Percentiles rank a stretch among this genome's conserved stretches.
Conservation (phyloP, 78 protist species). For the Dictyostelium firmibasis region DNA sequence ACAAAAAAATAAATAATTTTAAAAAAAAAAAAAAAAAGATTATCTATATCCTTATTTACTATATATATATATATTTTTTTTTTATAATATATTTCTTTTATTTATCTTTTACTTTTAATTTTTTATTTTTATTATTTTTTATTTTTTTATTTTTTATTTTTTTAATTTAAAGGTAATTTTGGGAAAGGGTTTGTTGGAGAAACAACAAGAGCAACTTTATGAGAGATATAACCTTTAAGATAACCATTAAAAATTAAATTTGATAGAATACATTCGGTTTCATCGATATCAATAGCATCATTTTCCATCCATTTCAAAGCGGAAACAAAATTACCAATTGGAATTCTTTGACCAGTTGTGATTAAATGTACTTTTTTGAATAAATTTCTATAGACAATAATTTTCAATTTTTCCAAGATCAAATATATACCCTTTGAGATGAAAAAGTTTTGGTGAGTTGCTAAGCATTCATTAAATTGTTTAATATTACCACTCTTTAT, state of each 20-base stretch:
- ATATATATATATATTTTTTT: no score
- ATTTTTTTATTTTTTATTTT: background rate
- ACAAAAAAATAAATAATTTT: background rate
- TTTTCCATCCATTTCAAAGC: constrained; percentile 77
- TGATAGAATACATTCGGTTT: constrained; percentile 76
- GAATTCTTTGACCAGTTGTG: constrained; percentile 24
- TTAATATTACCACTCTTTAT: constrained; percentile 71
- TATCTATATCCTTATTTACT: no score
- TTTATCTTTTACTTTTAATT: background rate
- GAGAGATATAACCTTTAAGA: constrained; percentile 80
- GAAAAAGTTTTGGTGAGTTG: constrained; percentile 71
- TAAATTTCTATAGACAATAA: constrained; percentile 75
- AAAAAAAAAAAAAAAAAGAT: background rate
- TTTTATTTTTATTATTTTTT: background rate
- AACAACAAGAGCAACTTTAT: constrained; percentile 66
- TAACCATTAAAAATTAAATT: constrained; percentile 75
- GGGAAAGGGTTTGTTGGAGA: constrained; percentile 72
- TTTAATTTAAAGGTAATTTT: constrained; percentile 21
- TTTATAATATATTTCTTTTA: background rate
- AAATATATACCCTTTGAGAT: constrained; percentile 78
- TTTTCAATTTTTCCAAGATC: constrained; percentile 69
- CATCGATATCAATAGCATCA: constrained; percentile 65
- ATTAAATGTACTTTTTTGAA: constrained; percentile 58
- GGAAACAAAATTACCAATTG: constrained; percentile 37
- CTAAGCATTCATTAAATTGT: constrained; percentile 48